Base-by-base conservation (phyloP, 257 asterid species). In the Osmanthus fragrans region DNA sequence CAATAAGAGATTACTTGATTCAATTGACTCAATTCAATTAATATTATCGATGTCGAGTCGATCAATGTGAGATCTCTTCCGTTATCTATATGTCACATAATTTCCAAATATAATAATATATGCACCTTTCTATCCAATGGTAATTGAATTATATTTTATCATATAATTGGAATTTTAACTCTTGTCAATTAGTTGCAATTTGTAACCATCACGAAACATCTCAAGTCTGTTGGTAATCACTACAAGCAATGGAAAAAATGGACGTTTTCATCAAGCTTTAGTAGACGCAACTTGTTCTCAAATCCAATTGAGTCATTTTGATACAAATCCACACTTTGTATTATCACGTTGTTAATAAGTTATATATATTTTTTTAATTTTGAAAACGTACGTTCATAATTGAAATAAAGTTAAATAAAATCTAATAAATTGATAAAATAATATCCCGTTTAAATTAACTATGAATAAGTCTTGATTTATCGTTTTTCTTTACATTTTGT, bases 261-360 rank as follows among this genome's bases (percentile, higher is more conserved):
- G 65, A 56, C 65, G 65, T n/a, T 56, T 49, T 56, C 65, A n/a
- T 56, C 65, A n/a, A 19, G 27, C 65, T 56, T 56, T n/a, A 56
- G 25, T 56, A 7, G 65, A n/a, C 29, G 65, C 65, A 56, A 56
- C 64, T 19, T 56, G 65, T 56, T 56, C 7, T 19, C 29, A 54
- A 54, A n/a, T 49, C 58, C n/a, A 49, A 51, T 16, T 51, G 60
- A 5, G 7, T 18, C 63, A 51, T 16, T 51, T 51, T 18, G 63
- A 51, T 51, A 51, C 7, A 49, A 49, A 18, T 56, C 64, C 25
- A 54, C 25, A 18, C 10, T 19, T n/a, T 6, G 25, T 7, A 51
- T 18, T 6, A 18, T 51, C 63, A 6, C 63, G 2, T 51, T 4
- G 63, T 51, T 51, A 54, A 54, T 1, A 54, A 4, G 64, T n/a